Percentiles rank a stretch among this genome's conserved stretches.
Evolutionary conservation across 2,329 filamentous ascomycete species (phyloP).

Genomic region (Colletotrichum sp.): DNA sequence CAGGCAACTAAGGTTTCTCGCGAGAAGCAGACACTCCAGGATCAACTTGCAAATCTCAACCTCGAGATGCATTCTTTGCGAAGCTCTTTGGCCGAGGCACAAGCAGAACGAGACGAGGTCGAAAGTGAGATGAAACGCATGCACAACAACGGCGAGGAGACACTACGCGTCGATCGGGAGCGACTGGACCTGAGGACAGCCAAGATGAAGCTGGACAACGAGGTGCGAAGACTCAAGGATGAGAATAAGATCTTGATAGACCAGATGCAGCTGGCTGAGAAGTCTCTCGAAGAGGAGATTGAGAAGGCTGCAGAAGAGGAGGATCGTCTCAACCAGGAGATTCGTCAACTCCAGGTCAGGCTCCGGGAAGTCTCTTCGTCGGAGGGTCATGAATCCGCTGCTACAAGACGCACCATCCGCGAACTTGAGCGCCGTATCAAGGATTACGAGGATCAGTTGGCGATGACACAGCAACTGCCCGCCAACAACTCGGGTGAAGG

Average conservation of each 20-base stretch:
- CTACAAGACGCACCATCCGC: conserved; percentile 67
- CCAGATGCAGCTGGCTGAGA: conserved; percentile 64
- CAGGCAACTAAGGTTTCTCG: conserved; percentile 61
- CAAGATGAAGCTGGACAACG: conserved; percentile 72
- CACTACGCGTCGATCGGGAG: conserved; percentile 69
- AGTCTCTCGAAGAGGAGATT: conserved; percentile 69
- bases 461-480: conserved; percentile 33
- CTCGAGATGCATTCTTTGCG: conserved; percentile 65
- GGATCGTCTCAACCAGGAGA: conserved; percentile 61
- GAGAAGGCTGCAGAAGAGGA: conserved; percentile 72
- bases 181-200: conserved; percentile 70
- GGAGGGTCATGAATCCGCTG: conserved; percentile 59
- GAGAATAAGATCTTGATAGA: conserved; percentile 65
- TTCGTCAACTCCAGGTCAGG: conserved; percentile 55
- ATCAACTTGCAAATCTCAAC: conserved; percentile 64
- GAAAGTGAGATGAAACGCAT: conserved; percentile 62
- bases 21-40: conserved; percentile 69
- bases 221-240: conserved; percentile 68
- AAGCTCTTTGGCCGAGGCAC: conserved; percentile 59
- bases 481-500: conserved; percentile 44
- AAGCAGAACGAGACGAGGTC: conserved; percentile 72
- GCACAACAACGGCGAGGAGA: conserved; percentile 62
- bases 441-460: conserved; percentile 54
- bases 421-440: conserved; percentile 68
- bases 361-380: conserved; percentile 49